phyloP scores from a whole-genome alignment of 169 alveolate species.

The Pseudocohnilembus persalinus region DNA sequence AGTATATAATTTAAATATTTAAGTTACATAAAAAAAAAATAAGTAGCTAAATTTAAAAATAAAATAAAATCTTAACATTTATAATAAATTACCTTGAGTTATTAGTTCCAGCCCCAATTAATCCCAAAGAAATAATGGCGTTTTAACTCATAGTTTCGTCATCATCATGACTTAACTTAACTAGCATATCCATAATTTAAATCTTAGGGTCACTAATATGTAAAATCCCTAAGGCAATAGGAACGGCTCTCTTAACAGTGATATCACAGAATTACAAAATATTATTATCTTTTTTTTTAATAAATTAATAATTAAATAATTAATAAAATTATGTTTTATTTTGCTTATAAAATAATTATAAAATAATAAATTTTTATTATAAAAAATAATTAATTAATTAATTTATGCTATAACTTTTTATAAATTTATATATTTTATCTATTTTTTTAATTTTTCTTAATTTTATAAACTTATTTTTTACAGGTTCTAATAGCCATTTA shows the following conservation, averaged over 20 bases:
- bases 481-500: conserved; percentile 88
- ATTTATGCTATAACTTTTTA: too few relatives aligned
- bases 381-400: too few relatives aligned
- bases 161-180: conserved; percentile 97
- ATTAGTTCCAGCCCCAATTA: conserved; percentile 93
- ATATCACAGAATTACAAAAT: conserved; percentile 91
- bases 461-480: too few relatives aligned
- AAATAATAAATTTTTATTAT: too few relatives aligned
- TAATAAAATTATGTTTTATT: too few relatives aligned
- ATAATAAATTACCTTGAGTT: conserved; percentile 9
- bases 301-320: too few relatives aligned
- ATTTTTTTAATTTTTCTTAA: too few relatives aligned
- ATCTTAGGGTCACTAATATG: conserved; percentile 96
- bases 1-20: conserved; percentile 75
- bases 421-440: too few relatives aligned
- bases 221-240: conserved; percentile 96
- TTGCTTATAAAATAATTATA: not conserved
- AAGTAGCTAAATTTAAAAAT: too few relatives aligned
- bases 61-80: too few relatives aligned
- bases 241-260: conserved; percentile 95
- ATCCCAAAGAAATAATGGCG: conserved; percentile 97
- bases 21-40: conserved; percentile 61
- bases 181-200: conserved; percentile 84
- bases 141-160: conserved; percentile 94
- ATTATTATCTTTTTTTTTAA: conserved; percentile 87